These are phyloP conservation scores for Chenopodium quinoa DNA, from an alignment of 148 eudicot species.

Conservation along the genomic window DNA sequence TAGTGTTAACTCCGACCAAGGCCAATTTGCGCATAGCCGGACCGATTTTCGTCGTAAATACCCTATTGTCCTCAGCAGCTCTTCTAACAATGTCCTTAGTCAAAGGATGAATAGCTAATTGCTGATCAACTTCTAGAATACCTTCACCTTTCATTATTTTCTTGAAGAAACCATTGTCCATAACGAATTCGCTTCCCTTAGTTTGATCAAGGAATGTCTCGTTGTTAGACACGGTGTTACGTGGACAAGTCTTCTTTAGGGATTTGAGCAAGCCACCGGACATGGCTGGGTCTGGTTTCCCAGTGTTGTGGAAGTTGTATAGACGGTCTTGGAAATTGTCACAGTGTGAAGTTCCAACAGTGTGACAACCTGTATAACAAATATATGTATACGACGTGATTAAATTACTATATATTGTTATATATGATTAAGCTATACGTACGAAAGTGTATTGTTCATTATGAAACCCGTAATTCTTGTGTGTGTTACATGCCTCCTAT, in stretches of 20 bases:
- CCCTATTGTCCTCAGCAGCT: not conserved
- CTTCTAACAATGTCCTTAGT: slow-evolving; percentile 15
- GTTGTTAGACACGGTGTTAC: not conserved
- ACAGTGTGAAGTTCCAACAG: slow-evolving; percentile 28
- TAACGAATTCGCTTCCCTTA: slow-evolving; percentile 17
- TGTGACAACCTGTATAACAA: slow-evolving; percentile 22
- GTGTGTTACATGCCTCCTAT: no score
- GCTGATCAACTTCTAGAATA: slow-evolving; percentile 27
- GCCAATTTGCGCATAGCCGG: slow-evolving; percentile 24
- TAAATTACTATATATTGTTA: no score
- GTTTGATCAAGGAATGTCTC: slow-evolving; percentile 28
- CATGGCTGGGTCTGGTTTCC: slow-evolving; percentile 33
- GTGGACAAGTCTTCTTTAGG: slow-evolving; percentile 37
- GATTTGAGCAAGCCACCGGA: slow-evolving; percentile 24
- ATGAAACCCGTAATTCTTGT: no score
- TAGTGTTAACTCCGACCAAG: slow-evolving; percentile 9
- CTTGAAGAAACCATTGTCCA: slow-evolving; percentile 24
- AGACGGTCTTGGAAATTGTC: slow-evolving; percentile 21
- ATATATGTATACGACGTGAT: no score
- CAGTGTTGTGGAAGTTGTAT: slow-evolving; percentile 13
- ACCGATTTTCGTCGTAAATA: slow-evolving; percentile 16
- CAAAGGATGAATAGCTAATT: slow-evolving; percentile 17
- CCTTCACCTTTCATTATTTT: slow-evolving; percentile 14
- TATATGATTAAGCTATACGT: no score
- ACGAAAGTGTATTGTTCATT: no score